Base-by-base conservation (phyloP, 805 yeast species). In the Pichia gijzeniarum region DNA sequence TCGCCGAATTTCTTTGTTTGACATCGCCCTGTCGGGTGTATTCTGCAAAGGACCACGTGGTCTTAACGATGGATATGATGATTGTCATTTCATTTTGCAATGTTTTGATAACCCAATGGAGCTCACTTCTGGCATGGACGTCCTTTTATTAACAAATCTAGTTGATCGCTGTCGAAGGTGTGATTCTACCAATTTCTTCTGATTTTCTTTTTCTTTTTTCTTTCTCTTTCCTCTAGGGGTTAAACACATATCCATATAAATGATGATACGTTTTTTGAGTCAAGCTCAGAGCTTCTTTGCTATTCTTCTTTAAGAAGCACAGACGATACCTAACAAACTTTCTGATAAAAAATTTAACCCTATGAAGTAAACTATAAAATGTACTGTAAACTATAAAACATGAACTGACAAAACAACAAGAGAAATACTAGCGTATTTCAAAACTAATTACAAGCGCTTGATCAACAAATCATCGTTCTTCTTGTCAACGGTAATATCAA, bases 91-190 rank as follows among this genome's bases (percentile, higher is more conserved):
- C 28, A 7, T 25, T 10, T 10, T 10, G 28, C 9, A 25, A 7
- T 25, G 28, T 25, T 25, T 39, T 48, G 53, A 42, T 53, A 55
- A 54, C 59, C 50, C 59, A 55, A 55, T 55, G 59, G 59, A 55
- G 59, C 59, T 55, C 58, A 52, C 58, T 55, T 52, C 41, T 32
- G 32, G 50, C 55, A 52, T 49, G 44, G 43, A 43, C 44, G 47
- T 42, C 39, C 44, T 32, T 41, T 44, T 45, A 25, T 47, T 44
- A 16, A 35, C 34, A 20, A 9, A 27, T 31, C 38, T 48, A 53
- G 53, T 40, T 36, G 46, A 54, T 39, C 54, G 48, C 39, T 53
- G 53, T 52, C 55, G 46, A 49, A 54, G 53, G 48, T 48, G 53
- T 41, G 48, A 52, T 28, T 30, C 49, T 52, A 49, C 25, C 32